Conservation (phyloP, 352 stramenopile genomes). For the Pythium phragmitis region DNA sequence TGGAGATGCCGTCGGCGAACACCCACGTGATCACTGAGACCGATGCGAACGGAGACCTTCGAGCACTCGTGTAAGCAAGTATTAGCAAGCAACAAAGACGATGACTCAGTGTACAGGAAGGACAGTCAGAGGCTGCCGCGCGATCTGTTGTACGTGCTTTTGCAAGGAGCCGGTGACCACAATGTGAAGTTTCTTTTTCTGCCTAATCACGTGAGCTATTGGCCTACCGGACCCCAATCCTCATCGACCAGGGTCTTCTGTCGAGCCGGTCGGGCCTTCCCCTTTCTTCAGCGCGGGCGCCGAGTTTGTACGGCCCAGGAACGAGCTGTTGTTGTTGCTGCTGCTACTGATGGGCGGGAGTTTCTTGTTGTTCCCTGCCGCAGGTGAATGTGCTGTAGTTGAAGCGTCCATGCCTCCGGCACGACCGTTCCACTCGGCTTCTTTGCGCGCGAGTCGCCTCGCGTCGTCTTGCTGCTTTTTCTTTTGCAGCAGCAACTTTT, state of each 20-base stretch:
- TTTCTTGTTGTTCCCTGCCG: conserved; percentile 43
- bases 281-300: conserved; percentile 65
- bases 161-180: conserved; percentile 4
- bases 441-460: conserved; percentile 54
- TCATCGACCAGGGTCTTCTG: conserved; percentile 23
- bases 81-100: not conserved
- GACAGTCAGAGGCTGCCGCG: conserved; percentile 3
- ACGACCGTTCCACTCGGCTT: conserved; percentile 77
- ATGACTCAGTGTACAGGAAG: conserved; percentile 10
- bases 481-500: conserved; percentile 56
- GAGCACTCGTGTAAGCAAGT: conserved; percentile 23
- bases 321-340: conserved; percentile 5
- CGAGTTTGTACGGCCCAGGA: conserved; percentile 45
- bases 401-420: conserved; percentile 63
- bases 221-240: not conserved
- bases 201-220: conserved; percentile 10
- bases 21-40: conserved; percentile 28
- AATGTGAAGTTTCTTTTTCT: conserved; percentile 24
- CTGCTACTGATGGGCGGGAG: conserved; percentile 51
- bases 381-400: conserved; percentile 22
- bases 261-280: conserved; percentile 7
- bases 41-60: conserved; percentile 26
- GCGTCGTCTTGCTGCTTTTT: conserved; percentile 68
- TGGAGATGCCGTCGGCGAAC: conserved; percentile 1
- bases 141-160: conserved; percentile 18